Percentiles rank a stretch among this genome's conserved stretches.
These are phyloP conservation scores for Ascomycota sp. DNA, from an alignment of 2,329 filamentous ascomycete genomes.

Conservation along the genomic window DNA sequence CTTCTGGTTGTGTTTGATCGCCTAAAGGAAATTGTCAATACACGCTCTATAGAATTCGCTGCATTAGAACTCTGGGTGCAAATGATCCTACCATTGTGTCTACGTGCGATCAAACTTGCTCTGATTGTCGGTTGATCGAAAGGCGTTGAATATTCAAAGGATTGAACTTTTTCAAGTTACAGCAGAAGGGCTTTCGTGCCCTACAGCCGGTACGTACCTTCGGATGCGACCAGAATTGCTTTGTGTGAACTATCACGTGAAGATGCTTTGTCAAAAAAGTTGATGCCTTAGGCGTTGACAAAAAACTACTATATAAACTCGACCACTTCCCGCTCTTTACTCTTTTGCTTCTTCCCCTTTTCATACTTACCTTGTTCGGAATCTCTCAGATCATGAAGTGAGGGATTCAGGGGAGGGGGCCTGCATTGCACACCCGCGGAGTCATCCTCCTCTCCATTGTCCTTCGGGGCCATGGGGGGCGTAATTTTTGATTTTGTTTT, in stretches of 20 bases:
- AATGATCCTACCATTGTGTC: slow-evolving; percentile 28
- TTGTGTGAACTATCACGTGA: too few species aligned
- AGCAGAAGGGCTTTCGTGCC: slow-evolving; percentile 19
- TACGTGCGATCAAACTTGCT: slow-evolving; percentile 28
- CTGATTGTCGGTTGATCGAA: slow-evolving; percentile 18
- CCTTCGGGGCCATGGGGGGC: slow-evolving; percentile 30
- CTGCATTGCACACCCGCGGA: slow-evolving; percentile 34
- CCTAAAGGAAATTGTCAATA: slow-evolving; percentile 23
- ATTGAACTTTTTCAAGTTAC: slow-evolving; percentile 18
- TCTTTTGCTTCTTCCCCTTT: slow-evolving; percentile 16
- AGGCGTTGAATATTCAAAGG: slow-evolving; percentile 17
- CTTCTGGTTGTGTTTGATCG: slow-evolving; percentile 99
- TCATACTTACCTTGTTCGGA: slow-evolving; percentile 33
- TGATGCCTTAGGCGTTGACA: slow-evolving; percentile 7
- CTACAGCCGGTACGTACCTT: slow-evolving; percentile 14
- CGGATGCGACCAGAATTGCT: too few species aligned
- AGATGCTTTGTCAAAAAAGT: neutral
- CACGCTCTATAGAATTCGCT: neutral
- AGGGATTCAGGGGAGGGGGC: slow-evolving; percentile 20
- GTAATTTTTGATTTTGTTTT: slow-evolving; percentile 34
- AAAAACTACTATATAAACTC: slow-evolving; percentile 13
- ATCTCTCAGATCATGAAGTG: slow-evolving; percentile 22
- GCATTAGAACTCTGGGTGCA: neutral
- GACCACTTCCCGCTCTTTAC: slow-evolving; percentile 2
- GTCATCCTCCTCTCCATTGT: slow-evolving; percentile 25